Percentiles rank a stretch among this genome's conserved stretches.
phyloP scores from a whole-genome alignment of 345 rosid species.

The Erysimum cheiranthoides region DNA sequence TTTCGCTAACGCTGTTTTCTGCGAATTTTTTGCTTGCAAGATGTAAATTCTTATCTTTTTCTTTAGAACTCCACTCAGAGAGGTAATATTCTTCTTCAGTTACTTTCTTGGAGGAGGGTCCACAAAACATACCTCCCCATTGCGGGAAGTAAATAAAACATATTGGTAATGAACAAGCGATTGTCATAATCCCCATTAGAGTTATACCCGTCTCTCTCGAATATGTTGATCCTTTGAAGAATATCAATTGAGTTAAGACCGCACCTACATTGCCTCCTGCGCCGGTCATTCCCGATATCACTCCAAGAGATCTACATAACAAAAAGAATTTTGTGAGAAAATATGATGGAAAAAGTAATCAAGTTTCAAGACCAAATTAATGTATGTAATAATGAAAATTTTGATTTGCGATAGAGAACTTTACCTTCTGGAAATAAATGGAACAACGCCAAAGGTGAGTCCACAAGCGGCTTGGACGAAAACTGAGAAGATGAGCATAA shows the following conservation, averaged over 20 bases:
- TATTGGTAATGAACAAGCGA: conserved; percentile 72
- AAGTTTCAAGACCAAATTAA: background rate
- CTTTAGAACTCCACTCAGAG: conserved; percentile 71
- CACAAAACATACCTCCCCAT: conserved; percentile 95
- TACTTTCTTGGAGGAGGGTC: conserved; percentile 56
- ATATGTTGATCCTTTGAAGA: conserved; percentile 84
- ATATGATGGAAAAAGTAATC: background rate
- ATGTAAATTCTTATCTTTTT: conserved; percentile 61
- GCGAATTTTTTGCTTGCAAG: conserved; percentile 71
- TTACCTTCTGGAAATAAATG: conserved; percentile 85
- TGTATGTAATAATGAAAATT: background rate
- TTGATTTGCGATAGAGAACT: background rate
- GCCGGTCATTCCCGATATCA: conserved; percentile 88
- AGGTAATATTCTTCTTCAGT: conserved; percentile 83
- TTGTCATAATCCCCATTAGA: conserved; percentile 79
- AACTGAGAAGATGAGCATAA: conserved; percentile 77
- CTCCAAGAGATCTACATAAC: conserved; percentile 74
- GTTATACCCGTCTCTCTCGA: conserved; percentile 79
- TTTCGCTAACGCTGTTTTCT: conserved; percentile 67
- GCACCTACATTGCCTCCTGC: conserved; percentile 94
- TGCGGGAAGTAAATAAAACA: conserved; percentile 78
- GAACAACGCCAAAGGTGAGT: conserved; percentile 88
- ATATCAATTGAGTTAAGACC: conserved; percentile 76
- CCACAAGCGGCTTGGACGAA: conserved; percentile 92
- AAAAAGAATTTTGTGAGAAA: background rate